Evolutionary conservation across 2,329 filamentous ascomycete species (phyloP).

Genomic region (Colletotrichum musae): DNA sequence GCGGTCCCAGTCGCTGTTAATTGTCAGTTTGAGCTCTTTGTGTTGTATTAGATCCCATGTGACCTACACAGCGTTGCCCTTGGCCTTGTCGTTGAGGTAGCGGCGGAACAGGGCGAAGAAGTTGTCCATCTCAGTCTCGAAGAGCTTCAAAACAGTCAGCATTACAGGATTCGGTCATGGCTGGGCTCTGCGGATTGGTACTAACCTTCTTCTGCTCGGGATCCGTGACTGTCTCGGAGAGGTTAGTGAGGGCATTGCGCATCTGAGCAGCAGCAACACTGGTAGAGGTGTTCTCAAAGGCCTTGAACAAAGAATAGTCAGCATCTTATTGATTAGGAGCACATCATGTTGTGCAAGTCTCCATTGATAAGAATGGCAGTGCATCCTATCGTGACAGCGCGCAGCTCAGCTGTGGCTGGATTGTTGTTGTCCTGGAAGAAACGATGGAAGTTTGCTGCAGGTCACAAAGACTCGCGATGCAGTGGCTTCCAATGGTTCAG

Average conservation of each 20-base stretch:
- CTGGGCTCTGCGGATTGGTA: slow-evolving; percentile 1
- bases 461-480: too few relatives aligned
- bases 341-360: too few relatives aligned
- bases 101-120: slow-evolving; percentile 99
- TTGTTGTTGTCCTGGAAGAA: too few relatives aligned
- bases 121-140: slow-evolving; percentile 99
- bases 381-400: too few relatives aligned
- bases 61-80: slow-evolving; percentile 88
- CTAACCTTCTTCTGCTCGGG: slow-evolving; percentile 85
- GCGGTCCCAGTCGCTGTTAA: slow-evolving; percentile 88
- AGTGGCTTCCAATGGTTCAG: too few relatives aligned
- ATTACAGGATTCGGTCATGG: neutral
- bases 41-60: slow-evolving; percentile 20
- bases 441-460: too few relatives aligned
- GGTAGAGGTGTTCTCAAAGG: slow-evolving; percentile 99
- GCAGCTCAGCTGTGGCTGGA: too few relatives aligned
- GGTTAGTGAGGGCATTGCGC: slow-evolving; percentile 95
- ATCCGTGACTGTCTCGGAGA: slow-evolving; percentile 91
- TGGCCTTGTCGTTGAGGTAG: slow-evolving; percentile 99
- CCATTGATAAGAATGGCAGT: too few relatives aligned
- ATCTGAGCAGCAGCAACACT: slow-evolving; percentile 98
- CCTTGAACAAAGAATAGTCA: slow-evolving; percentile 69
- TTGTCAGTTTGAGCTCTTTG: slow-evolving; percentile 42
- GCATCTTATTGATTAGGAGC: slow-evolving; percentile 16
- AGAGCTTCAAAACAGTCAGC: slow-evolving; percentile 71